Evolutionary conservation across 2,329 filamentous ascomycete genomes (phyloP).

Genomic region (Coniochaeta ligniaria): DNA sequence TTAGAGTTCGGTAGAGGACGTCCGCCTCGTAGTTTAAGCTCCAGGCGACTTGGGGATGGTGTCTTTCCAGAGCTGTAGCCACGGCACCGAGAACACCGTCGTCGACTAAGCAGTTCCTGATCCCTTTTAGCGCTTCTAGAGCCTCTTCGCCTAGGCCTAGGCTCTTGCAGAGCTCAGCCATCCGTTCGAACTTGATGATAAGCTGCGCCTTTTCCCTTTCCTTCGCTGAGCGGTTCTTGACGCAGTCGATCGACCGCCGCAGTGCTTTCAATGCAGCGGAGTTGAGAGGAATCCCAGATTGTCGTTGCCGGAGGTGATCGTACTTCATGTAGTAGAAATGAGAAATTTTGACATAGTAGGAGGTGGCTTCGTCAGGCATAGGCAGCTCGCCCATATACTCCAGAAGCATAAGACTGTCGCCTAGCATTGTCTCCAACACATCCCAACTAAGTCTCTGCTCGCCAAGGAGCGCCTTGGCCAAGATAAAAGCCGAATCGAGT

Average conservation of each 20-base stretch:
- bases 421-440: constrained; percentile 46
- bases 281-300: constrained; percentile 31
- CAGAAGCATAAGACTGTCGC: constrained; percentile 47
- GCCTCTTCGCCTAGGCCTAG: constrained; percentile 49
- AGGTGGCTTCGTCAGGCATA: constrained; percentile 22
- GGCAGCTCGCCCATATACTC: constrained; percentile 40
- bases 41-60: constrained; percentile 48
- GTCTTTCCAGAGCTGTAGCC: constrained; percentile 37
- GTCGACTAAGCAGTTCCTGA: constrained; percentile 55
- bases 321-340: constrained; percentile 64
- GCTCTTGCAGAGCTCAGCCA: constrained; percentile 53
- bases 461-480: constrained; percentile 46
- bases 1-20: constrained; percentile 51
- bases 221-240: constrained; percentile 43
- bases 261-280: constrained; percentile 46
- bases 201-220: constrained; percentile 57
- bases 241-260: constrained; percentile 55
- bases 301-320: constrained; percentile 39
- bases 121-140: constrained; percentile 47
- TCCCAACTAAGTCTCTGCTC: constrained; percentile 43
- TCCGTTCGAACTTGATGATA: constrained; percentile 56
- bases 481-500: constrained; percentile 53
- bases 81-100: constrained; percentile 49
- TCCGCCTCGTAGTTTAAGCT: constrained; percentile 38
- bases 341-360: constrained; percentile 59